A percentile compares a stretch with the other conserved stretches of the same genome.
Evolutionary conservation across 2,329 filamentous ascomycete species (phyloP).

Genomic region (Xylariaceae sp.): DNA sequence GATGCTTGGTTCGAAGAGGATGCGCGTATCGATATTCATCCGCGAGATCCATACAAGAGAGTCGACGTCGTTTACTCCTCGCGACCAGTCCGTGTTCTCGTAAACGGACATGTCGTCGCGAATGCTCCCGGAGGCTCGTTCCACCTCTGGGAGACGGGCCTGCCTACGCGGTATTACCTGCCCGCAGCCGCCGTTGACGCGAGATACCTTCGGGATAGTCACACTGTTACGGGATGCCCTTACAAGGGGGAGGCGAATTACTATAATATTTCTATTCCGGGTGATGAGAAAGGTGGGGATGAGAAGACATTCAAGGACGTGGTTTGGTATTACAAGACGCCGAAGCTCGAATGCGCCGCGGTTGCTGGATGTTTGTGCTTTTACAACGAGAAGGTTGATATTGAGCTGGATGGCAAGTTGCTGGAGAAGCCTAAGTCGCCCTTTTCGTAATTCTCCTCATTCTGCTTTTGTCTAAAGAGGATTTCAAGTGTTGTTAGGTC

Average conservation of each 20-base stretch:
- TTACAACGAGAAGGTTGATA: slow-evolving; percentile 65
- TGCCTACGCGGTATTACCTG: slow-evolving; percentile 58
- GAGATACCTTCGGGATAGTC: slow-evolving; percentile 44
- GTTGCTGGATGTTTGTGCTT: slow-evolving; percentile 59
- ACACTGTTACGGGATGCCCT: slow-evolving; percentile 55
- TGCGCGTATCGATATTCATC: slow-evolving; percentile 55
- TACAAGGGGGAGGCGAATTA: slow-evolving; percentile 66
- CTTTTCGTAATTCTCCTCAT: slow-evolving; percentile 24
- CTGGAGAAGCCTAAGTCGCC: slow-evolving; percentile 29
- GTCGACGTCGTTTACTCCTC: slow-evolving; percentile 57
- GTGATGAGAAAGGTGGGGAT: slow-evolving; percentile 23
- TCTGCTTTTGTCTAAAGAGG: no score
- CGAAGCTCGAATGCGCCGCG: slow-evolving; percentile 51
- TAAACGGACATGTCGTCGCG: slow-evolving; percentile 34
- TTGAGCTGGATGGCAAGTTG: slow-evolving; percentile 50
- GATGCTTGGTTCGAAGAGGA: slow-evolving; percentile 53
- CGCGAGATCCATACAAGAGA: slow-evolving; percentile 64
- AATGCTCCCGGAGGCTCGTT: slow-evolving; percentile 43
- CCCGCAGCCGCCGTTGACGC: slow-evolving; percentile 48
- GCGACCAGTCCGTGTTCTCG: slow-evolving; percentile 46
- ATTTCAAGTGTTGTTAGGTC: no score
- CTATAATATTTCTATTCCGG: slow-evolving; percentile 50
- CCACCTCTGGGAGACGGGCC: slow-evolving; percentile 58
- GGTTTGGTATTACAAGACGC: slow-evolving; percentile 60
- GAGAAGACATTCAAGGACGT: slow-evolving; percentile 38